Evolutionary conservation across 208 protist species (phyloP), one percentile per base, ranked within the genome.

Genomic region (Acanthamoeba castellanii): DNA sequence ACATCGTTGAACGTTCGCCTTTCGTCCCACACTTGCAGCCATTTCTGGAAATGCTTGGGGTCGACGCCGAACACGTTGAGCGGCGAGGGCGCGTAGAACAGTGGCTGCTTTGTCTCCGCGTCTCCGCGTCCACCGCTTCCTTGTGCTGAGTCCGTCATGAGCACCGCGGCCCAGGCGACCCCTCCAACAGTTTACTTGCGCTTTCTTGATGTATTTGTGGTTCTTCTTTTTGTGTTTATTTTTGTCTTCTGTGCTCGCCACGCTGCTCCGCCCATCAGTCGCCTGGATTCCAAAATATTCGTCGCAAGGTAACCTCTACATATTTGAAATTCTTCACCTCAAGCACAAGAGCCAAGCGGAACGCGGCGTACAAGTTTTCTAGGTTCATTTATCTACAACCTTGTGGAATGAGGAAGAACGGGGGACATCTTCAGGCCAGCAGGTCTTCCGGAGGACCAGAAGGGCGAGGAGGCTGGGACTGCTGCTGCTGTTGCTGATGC

Each of bases 1-100:
- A 85, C 76, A 0, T 85, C 45, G 22, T 27, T 32, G 20, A 37
- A 85, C 13, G 45, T 47, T 16, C 76, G 14, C 45, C 42, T 85
- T 47, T 85, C 45, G 11, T 57, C 42, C 76, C 76, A 85, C 14
- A 85, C 27, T 6, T 13, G 76, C 47, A 85, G 11, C 76, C 76
- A 85, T 32, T 85, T 85, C 9, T 85, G 14, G 27, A 85, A 85
- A 57, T 85, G 76, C 45, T 85, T 85, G 76, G 32, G 32, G 22
- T 85, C 76, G 7, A 57, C 76, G 4, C 76, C 76, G 27, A 57
- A 85, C 42, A 85, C 32, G 47, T 85, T 85, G 45, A 85, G 76
- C 42, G 47, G 20, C 8, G 76, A 85, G 27, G 76, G 32, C 42
- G 42, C 22, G 20, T 85, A 57, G 42, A 76, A 76, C 4, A 22